Conservation (phyloP, 306 rosid species). For the Acacia crassicarpa region DNA sequence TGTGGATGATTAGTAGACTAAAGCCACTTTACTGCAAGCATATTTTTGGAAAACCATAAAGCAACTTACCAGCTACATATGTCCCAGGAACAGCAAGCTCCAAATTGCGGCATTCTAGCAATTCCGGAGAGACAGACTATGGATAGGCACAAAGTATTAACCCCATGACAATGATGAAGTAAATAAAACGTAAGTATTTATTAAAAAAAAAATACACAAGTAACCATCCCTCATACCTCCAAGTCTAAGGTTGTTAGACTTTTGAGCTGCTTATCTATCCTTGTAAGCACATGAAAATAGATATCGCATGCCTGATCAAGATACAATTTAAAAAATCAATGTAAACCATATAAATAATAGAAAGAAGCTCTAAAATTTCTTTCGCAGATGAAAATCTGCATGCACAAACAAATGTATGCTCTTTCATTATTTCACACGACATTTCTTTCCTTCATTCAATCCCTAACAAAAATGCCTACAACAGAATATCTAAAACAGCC, state of each 20-base stretch:
- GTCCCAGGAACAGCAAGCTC: constrained; percentile 98
- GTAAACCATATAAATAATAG: constrained; percentile 12
- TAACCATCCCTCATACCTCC: constrained; percentile 53
- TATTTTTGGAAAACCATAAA: background rate
- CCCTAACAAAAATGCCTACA: background rate
- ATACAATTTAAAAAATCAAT: constrained; percentile 25
- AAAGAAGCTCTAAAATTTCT: constrained; percentile 8
- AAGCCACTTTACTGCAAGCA: background rate
- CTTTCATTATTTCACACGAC: background rate
- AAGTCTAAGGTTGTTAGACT: constrained; percentile 94
- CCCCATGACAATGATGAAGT: constrained; percentile 19
- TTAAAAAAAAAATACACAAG: background rate
- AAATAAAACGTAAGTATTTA: background rate
- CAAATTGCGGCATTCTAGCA: constrained; percentile 76
- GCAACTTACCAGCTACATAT: constrained; percentile 79
- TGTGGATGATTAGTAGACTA: constrained; percentile 10
- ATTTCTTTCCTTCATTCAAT: background rate
- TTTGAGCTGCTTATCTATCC: constrained; percentile 97
- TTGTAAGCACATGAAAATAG: constrained; percentile 89
- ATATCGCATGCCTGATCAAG: constrained; percentile 93
- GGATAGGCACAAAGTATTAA: constrained; percentile 31
- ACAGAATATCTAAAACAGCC: background rate
- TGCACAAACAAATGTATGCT: background rate
- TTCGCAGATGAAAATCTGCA: background rate
- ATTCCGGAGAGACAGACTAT: constrained; percentile 95